Conservation (phyloP, 1,284 basidiomycete species). For the Ceratobasidium sp. region DNA sequence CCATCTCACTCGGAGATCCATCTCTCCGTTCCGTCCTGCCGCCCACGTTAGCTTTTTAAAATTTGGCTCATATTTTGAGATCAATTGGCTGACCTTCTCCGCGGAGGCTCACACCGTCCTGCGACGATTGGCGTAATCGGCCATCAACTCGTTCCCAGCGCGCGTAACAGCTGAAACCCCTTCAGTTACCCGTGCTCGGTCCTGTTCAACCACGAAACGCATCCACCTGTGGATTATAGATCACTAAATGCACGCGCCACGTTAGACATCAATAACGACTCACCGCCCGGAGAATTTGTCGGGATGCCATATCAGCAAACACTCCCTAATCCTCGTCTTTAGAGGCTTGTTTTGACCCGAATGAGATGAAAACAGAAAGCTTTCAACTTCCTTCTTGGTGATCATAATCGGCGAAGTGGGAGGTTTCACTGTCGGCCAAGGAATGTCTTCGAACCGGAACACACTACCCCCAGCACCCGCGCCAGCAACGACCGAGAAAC, state of each 20-base stretch:
- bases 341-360: conserved; percentile 22
- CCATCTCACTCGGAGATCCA: no score
- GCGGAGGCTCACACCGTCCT: no score
- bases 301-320: conserved; percentile 36
- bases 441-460: conserved; percentile 29
- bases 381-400: conserved; percentile 27
- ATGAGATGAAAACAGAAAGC: conserved; percentile 2
- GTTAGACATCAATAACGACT: background rate
- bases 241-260: background rate
- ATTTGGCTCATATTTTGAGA: no score
- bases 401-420: conserved; percentile 23
- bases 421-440: conserved; percentile 37
- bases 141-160: conserved; percentile 37
- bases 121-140: conserved; percentile 17
- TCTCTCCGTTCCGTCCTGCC: no score
- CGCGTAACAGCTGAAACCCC: conserved; percentile 44
- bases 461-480: conserved; percentile 23
- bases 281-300: conserved; percentile 39
- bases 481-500: conserved; percentile 15
- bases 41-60: no score
- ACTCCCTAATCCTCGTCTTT: conserved; percentile 33
- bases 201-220: conserved; percentile 14
- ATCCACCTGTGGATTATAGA: conserved; percentile 34
- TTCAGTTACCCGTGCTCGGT: conserved; percentile 39
- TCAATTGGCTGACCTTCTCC: no score